Percentiles rank a stretch among this genome's conserved stretches.
Evolutionary conservation across 2,329 filamentous ascomycete species (phyloP).

Genomic region (Daldinia sp.): DNA sequence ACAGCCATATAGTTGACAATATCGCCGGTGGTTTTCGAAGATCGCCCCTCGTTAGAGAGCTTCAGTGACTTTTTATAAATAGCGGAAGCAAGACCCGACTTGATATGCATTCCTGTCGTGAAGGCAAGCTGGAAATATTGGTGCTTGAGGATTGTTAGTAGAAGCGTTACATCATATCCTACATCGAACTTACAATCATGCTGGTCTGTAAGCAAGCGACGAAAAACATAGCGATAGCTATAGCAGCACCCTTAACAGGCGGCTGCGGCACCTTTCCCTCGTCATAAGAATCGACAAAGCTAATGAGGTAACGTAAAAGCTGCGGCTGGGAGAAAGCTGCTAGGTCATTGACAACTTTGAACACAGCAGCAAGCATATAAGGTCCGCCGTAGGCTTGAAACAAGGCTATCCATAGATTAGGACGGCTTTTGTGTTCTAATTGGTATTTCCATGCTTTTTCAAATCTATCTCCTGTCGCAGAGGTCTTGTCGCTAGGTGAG

Average conservation of each 20-base stretch:
- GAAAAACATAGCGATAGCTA: slow-evolving; percentile 91
- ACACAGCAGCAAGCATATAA: slow-evolving; percentile 82
- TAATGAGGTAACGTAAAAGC: slow-evolving; percentile 84
- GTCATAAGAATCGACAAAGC: slow-evolving; percentile 83
- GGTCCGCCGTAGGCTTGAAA: slow-evolving; percentile 87
- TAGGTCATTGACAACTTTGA: slow-evolving; percentile 89
- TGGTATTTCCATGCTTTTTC: slow-evolving; percentile 82
- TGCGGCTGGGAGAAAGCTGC: slow-evolving; percentile 93
- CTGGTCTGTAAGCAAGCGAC: slow-evolving; percentile 88
- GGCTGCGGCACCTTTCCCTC: slow-evolving; percentile 74
- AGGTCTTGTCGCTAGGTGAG: slow-evolving; percentile 82
- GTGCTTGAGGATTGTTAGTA: slow-evolving; percentile 62
- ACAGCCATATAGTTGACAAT: slow-evolving; percentile 99
- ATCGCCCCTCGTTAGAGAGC: slow-evolving; percentile 91
- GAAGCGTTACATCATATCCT: not conserved
- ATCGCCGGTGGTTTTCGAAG: slow-evolving; percentile 91
- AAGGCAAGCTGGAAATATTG: slow-evolving; percentile 98
- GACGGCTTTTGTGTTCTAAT: slow-evolving; percentile 73
- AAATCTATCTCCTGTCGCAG: slow-evolving; percentile 76
- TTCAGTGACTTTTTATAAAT: slow-evolving; percentile 94
- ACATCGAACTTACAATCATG: slow-evolving; percentile 67
- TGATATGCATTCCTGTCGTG: slow-evolving; percentile 96
- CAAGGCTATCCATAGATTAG: slow-evolving; percentile 88
- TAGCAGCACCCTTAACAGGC: slow-evolving; percentile 83
- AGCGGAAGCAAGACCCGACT: slow-evolving; percentile 86